These are phyloP conservation scores for Silene vulgaris DNA, from an alignment of 179 eudicot species.

Conservation along the genomic window DNA sequence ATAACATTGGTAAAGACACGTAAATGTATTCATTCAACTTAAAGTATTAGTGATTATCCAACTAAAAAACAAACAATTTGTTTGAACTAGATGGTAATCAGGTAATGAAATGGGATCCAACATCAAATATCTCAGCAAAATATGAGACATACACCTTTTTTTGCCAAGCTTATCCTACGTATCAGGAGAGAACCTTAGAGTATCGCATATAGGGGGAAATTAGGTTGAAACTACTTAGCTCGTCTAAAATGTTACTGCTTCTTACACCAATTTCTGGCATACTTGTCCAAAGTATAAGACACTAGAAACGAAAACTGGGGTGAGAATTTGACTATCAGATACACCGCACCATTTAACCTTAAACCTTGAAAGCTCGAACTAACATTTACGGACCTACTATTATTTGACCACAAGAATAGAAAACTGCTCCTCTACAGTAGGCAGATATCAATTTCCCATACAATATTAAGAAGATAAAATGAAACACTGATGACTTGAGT, in stretches of 20 bases:
- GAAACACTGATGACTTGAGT: neutral
- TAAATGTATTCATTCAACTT: neutral
- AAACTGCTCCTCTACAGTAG: conserved; percentile 4
- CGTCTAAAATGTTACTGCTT: neutral
- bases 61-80: neutral
- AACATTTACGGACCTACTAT: neutral
- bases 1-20: conserved; percentile 15
- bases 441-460: neutral
- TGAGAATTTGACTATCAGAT: conserved; percentile 1
- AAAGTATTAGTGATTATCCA: neutral
- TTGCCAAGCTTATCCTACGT: neutral
- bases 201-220: neutral
- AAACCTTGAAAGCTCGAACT: neutral
- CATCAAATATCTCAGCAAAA: neutral
- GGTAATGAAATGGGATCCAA: neutral
- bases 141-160: neutral
- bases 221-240: neutral
- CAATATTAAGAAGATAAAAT: neutral
- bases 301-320: neutral
- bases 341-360: neutral
- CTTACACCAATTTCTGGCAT: neutral
- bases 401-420: neutral
- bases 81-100: neutral
- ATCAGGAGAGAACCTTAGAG: neutral
- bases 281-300: neutral